Conservation (phyloP, 768 basidiomycete genomes). For the Russula lepida region DNA sequence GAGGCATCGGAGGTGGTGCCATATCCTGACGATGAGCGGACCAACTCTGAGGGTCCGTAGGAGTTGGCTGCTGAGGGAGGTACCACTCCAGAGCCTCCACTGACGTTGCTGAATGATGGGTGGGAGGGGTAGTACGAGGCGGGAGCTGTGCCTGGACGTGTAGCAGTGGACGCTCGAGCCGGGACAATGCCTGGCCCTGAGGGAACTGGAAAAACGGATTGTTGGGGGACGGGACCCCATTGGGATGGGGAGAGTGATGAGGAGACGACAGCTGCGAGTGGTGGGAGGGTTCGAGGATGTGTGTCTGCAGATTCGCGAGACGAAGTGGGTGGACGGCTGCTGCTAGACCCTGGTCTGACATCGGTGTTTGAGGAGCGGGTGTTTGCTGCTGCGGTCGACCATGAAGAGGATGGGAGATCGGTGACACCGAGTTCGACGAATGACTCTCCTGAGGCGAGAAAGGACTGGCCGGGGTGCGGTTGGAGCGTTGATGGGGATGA, state of each 20-base stretch:
- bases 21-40: slow-evolving; percentile 24
- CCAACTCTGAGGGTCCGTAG: slow-evolving; percentile 32
- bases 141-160: slow-evolving; percentile 65
- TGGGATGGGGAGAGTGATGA: slow-evolving; percentile 39
- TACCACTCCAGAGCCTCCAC: slow-evolving; percentile 43
- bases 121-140: slow-evolving; percentile 47
- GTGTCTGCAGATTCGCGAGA: slow-evolving; percentile 33
- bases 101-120: slow-evolving; percentile 35
- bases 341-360: slow-evolving; percentile 40
- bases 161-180: slow-evolving; percentile 49
- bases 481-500: slow-evolving; percentile 26
- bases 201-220: slow-evolving; percentile 50
- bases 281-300: slow-evolving; percentile 50
- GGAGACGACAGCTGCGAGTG: slow-evolving; percentile 72
- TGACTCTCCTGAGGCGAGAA: slow-evolving; percentile 48
- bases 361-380: slow-evolving; percentile 25
- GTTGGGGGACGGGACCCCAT: slow-evolving; percentile 26
- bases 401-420: slow-evolving; percentile 25
- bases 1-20: slow-evolving; percentile 26
- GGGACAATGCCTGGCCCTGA: slow-evolving; percentile 43
- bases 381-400: slow-evolving; percentile 17
- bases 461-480: slow-evolving; percentile 47
- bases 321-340: slow-evolving; percentile 47
- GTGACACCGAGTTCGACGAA: slow-evolving; percentile 38
- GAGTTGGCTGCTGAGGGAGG: slow-evolving; percentile 22